Base-by-base conservation (phyloP, 257 asterid genomes). In the Nemophila menziesii region DNA sequence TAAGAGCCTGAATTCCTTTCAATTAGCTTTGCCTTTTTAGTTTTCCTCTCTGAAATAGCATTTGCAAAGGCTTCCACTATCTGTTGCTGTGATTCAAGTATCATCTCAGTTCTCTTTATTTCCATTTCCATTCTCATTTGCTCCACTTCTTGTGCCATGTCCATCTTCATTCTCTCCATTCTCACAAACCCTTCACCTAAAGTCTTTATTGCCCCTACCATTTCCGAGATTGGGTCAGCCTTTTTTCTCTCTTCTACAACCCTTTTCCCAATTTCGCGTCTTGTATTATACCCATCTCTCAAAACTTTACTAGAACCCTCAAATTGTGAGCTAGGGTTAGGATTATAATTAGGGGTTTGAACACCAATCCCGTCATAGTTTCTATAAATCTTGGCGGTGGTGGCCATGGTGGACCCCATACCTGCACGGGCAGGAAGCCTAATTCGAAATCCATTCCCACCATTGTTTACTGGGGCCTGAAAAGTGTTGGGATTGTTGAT, bases 81-180 rank as follows among this genome's bases (percentile, higher is more conserved):
- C 70, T 71, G 79, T 62, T 74, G 92, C 74, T 90, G 94, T 0
- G 92, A 79, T 43, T 85, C 94, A 1, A 90, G 77, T 27, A 90
- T 75, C 94, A 85, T 85, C 67, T 85, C 92, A 0, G 99, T 81
- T 61, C 87, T 79, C 78, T 85, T 90, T 86, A 85, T 68, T 69
- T 90, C 99, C 96, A 81, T 79, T 57, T 90, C 94, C 99, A 85
- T 81, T 50, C 93, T 54, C 92, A 72, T 78, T 64, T 75, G 72
- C 70, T 89, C 98, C 24, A 81, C 63, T 55, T 81, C 84, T 56
- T 80, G 63, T 17, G 77, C 82, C 74, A 79, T 75, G 22, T 90
- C 99, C 96, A 90, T 90, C 64, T 90, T 90, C 66, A 67, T 80
- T 61, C 75, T 85, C 94, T 90, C 99, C 60, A 73, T 71, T 57